Evolutionary conservation across 1,284 basidiomycete species (phyloP).

Genomic region (Amylostereum areolatum): DNA sequence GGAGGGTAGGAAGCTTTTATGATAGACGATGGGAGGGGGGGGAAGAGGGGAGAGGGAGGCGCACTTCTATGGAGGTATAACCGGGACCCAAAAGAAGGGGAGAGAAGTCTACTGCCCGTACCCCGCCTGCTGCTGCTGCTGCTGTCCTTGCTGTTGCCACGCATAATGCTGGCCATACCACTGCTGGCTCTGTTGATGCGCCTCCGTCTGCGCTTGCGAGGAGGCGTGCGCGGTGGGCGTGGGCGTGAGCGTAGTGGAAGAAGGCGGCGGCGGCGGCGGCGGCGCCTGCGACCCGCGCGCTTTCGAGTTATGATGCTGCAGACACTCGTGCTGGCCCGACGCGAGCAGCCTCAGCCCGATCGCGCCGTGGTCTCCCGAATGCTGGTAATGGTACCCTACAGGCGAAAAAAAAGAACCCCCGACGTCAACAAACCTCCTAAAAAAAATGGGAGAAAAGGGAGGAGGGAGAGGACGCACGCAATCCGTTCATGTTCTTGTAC

Average conservation of each 20-base stretch:
- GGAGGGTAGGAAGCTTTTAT: too few species aligned
- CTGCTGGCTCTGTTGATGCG: background rate
- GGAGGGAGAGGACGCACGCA: conserved; percentile 41
- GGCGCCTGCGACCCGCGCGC: conserved; percentile 9
- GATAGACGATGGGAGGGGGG: too few species aligned
- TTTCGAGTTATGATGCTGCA: conserved; percentile 26
- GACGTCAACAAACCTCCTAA: too few species aligned
- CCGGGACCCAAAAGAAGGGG: too few species aligned
- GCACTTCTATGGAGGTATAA: too few species aligned
- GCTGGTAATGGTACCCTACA: conserved; percentile 90
- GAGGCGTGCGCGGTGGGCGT: background rate
- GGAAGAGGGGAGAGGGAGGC: too few species aligned
- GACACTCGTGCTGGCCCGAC: conserved; percentile 72
- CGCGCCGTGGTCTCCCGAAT: conserved; percentile 91
- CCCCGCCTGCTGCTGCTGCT: too few species aligned
- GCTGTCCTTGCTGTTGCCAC: conserved; percentile 15
- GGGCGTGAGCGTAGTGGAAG: conserved; percentile 11
- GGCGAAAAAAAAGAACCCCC: background rate
- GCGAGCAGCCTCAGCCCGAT: conserved; percentile 81
- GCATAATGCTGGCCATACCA: conserved; percentile 1
- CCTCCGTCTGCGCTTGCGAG: background rate
- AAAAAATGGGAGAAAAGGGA: too few species aligned
- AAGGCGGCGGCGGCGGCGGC: conserved; percentile 12
- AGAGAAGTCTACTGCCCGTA: too few species aligned
- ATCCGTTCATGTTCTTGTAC: conserved; percentile 98